Percentiles rank a stretch among this genome's conserved stretches.
Conservation (phyloP, 1,284 basidiomycete genomes). For the Ganoderma meredithae region DNA sequence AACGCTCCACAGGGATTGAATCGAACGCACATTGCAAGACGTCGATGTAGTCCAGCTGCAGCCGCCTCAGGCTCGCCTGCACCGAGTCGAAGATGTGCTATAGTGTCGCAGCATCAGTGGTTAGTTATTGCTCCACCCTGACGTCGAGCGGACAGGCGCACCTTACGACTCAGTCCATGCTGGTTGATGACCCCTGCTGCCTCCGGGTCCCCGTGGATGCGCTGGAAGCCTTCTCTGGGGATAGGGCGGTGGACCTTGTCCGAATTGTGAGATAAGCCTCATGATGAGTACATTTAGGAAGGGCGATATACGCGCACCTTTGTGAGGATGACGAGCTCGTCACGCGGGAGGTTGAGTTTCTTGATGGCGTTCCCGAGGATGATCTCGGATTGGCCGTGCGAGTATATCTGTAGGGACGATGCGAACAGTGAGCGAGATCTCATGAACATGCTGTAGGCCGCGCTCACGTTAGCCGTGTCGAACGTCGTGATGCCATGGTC, state of each 20-base stretch:
- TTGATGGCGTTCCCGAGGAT: constrained; percentile 85
- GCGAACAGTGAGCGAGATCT: background rate
- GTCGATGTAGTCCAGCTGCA: constrained; percentile 77
- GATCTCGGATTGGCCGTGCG: constrained; percentile 72
- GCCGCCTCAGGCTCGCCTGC: constrained; percentile 67
- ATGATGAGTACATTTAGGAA: background rate
- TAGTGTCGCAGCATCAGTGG: background rate
- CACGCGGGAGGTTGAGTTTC: constrained; percentile 71
- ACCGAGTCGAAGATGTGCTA: constrained; percentile 80
- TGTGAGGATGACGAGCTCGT: constrained; percentile 81
- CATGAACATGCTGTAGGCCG: no score
- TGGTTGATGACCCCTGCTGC: constrained; percentile 44
- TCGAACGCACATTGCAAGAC: constrained; percentile 37
- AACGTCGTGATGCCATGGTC: constrained; percentile 58
- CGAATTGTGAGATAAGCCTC: background rate
- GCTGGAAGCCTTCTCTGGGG: background rate
- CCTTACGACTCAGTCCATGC: constrained; percentile 44
- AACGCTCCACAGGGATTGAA: no score
- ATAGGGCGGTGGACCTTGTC: constrained; percentile 50
- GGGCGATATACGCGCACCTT: constrained; percentile 52
- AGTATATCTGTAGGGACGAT: constrained; percentile 32
- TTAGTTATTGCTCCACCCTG: background rate
- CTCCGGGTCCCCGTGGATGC: constrained; percentile 5
- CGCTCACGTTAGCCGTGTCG: constrained; percentile 53
- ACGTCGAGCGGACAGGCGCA: constrained; percentile 5